These are phyloP conservation scores for Hortiboletus campestris DNA, from an alignment of 768 basidiomycete species.

Conservation along the genomic window DNA sequence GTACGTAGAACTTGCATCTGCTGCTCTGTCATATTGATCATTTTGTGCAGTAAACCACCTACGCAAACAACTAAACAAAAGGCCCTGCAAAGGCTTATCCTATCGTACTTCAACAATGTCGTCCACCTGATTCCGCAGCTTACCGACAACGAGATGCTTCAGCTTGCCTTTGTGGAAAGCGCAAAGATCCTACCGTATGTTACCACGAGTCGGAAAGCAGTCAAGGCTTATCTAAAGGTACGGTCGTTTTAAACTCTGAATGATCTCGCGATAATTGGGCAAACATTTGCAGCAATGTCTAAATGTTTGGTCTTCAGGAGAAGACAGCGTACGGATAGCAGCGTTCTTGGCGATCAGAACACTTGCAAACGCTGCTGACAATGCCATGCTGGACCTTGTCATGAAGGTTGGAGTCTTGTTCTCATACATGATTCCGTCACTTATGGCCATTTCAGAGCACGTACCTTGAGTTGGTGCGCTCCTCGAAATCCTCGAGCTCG, in stretches of 20 bases:
- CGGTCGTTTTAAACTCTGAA: background rate
- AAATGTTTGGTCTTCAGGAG: conserved; percentile 77
- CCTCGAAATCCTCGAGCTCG: conserved; percentile 78
- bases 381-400: conserved; percentile 77
- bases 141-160: conserved; percentile 60
- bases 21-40: background rate
- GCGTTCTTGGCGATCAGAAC: conserved; percentile 83
- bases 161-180: conserved; percentile 78
- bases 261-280: background rate
- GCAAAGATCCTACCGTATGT: conserved; percentile 90
- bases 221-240: conserved; percentile 88
- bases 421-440: background rate
- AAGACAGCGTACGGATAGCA: conserved; percentile 80
- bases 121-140: conserved; percentile 77
- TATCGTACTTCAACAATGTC: conserved; percentile 88
- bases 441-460: conserved; percentile 53
- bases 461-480: conserved; percentile 85
- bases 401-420: conserved; percentile 59
- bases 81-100: conserved; percentile 79
- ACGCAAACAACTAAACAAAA: conserved; percentile 80
- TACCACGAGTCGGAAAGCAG: conserved; percentile 75
- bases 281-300: conserved; percentile 61
- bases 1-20: conserved; percentile 44
- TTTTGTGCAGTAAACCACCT: conserved; percentile 72
- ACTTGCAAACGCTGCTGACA: conserved; percentile 75